Conservation (phyloP, 495 filamentous ascomycete genomes). For the Aspergillus leporis region DNA sequence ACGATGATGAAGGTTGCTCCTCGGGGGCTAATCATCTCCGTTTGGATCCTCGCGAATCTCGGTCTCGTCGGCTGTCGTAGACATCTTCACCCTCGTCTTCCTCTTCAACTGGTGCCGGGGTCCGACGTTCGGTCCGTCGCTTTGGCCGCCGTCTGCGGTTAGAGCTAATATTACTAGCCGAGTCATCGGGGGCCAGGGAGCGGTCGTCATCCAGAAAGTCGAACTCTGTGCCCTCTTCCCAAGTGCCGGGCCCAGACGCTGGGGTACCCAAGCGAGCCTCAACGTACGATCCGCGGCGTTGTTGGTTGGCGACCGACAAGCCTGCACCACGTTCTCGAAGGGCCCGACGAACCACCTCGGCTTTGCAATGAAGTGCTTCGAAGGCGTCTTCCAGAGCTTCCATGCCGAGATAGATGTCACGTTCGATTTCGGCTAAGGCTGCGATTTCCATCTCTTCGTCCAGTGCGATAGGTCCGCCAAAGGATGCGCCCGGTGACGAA, state of each 20-base stretch:
- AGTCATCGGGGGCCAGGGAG: slow-evolving; percentile 71
- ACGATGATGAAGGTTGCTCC: background rate
- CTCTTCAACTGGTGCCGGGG: slow-evolving; percentile 83
- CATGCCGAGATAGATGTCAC: slow-evolving; percentile 91
- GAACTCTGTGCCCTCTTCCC: slow-evolving; percentile 60
- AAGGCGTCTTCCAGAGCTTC: slow-evolving; percentile 94
- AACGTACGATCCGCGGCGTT: slow-evolving; percentile 56
- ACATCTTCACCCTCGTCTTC: slow-evolving; percentile 63
- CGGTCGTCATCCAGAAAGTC: slow-evolving; percentile 58
- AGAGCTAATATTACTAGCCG: slow-evolving; percentile 84
- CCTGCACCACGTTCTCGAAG: slow-evolving; percentile 80
- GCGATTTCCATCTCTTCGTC: slow-evolving; percentile 96
- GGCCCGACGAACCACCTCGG: slow-evolving; percentile 75
- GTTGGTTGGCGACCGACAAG: slow-evolving; percentile 73
- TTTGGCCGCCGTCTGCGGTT: slow-evolving; percentile 70
- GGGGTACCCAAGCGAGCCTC: slow-evolving; percentile 62
- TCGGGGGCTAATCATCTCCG: slow-evolving; percentile 23
- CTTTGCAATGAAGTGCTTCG: slow-evolving; percentile 82
- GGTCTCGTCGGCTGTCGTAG: slow-evolving; percentile 33
- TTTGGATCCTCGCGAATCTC: slow-evolving; percentile 21
- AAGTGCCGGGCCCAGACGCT: slow-evolving; percentile 40
- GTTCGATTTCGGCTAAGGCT: slow-evolving; percentile 84
- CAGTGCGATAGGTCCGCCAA: slow-evolving; percentile 70
- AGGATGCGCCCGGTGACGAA: slow-evolving; percentile 36
- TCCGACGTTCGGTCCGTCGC: slow-evolving; percentile 69